Evolutionary conservation across 306 rosid species (phyloP).

Genomic region (Fragaria nilgerrensis): DNA sequence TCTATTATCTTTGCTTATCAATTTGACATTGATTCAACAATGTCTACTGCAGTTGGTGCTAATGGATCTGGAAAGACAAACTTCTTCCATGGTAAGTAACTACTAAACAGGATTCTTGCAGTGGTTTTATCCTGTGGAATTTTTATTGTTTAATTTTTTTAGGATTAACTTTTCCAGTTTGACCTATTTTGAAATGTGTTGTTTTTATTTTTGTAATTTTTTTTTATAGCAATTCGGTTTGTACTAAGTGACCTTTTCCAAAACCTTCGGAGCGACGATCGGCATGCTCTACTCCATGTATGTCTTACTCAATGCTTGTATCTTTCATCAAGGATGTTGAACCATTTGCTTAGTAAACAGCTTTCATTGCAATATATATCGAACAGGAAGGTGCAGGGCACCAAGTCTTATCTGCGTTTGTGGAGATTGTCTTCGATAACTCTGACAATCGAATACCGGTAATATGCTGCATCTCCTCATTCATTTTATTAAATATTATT

Average conservation of each 20-base stretch:
- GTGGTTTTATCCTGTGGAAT: constrained; percentile 7
- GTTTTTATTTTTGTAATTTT: constrained; percentile 19
- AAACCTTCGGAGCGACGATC: constrained; percentile 79
- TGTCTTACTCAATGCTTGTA: constrained; percentile 24
- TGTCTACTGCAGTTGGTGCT: constrained; percentile 76
- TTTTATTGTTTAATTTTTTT: neutral
- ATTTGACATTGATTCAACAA: constrained; percentile 13
- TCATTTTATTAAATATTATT: neutral
- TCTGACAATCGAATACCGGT: constrained; percentile 97
- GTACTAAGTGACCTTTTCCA: constrained; percentile 91
- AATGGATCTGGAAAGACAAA: constrained; percentile 98
- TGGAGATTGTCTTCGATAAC: constrained; percentile 96
- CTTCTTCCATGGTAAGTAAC: constrained; percentile 82
- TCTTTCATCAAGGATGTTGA: constrained; percentile 8
- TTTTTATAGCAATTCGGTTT: constrained; percentile 76
- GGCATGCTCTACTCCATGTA: constrained; percentile 93
- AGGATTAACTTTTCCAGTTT: constrained; percentile 2
- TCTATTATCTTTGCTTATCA: constrained; percentile 6
- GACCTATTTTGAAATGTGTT: constrained; percentile 14
- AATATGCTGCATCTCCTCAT: constrained; percentile 2
- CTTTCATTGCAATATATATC: constrained; percentile 16
- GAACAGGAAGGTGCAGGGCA: constrained; percentile 96
- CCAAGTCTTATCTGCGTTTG: constrained; percentile 87
- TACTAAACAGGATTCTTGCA: constrained; percentile 1
- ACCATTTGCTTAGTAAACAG: neutral